Conservation (phyloP, 2,329 filamentous ascomycete genomes). For the Aspergillus pseudoterreus region DNA sequence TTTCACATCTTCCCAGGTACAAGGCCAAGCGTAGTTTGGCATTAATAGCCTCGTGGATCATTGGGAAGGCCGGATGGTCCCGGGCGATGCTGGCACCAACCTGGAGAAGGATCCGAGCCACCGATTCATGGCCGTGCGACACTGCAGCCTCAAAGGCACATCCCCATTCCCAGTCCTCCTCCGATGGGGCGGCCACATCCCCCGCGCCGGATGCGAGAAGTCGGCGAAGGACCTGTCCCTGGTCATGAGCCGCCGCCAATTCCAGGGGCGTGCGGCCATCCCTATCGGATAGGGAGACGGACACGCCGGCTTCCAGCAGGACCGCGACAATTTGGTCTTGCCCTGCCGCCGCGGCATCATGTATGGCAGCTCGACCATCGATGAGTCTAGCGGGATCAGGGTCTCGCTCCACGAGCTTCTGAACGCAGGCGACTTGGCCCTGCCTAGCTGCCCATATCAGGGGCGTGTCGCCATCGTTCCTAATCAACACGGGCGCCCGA, state of each 20-base stretch:
- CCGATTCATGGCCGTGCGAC: background rate
- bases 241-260: background rate
- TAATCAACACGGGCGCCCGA: background rate
- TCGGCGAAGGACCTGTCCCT: background rate
- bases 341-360: background rate
- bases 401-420: background rate
- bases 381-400: background rate
- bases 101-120: background rate
- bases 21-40: background rate
- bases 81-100: background rate
- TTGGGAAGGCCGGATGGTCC: background rate
- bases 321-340: background rate
- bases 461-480: background rate
- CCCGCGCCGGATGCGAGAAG: conserved; percentile 1
- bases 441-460: background rate
- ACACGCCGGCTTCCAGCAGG: background rate
- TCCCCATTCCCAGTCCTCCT: background rate
- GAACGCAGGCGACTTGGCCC: background rate
- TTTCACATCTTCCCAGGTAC: background rate
- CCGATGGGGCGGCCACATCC: background rate
- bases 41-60: background rate
- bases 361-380: background rate
- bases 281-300: background rate
- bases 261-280: background rate
- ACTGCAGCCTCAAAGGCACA: background rate